phyloP scores from a whole-genome alignment of 345 rosid genomes.

The Linum tenue region DNA sequence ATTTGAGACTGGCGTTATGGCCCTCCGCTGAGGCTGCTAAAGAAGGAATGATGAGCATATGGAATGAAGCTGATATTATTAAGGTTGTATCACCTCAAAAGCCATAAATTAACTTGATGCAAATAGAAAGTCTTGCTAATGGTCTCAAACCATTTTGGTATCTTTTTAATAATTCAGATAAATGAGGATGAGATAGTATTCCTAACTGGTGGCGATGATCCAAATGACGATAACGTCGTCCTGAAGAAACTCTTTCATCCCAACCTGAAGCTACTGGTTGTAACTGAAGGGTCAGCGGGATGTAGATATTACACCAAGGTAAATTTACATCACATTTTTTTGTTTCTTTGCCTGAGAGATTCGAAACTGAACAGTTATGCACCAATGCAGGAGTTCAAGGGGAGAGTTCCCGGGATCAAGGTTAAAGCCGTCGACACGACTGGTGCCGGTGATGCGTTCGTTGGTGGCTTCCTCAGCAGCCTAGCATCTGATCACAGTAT shows the following conservation, averaged over 20 bases:
- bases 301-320: slow-evolving; percentile 5
- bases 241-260: neutral
- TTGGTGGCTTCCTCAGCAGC: slow-evolving; percentile 33
- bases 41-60: slow-evolving; percentile 9
- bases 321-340: neutral
- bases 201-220: neutral
- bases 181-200: neutral
- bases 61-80: slow-evolving; percentile 17
- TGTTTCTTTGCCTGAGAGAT: too few relatives aligned
- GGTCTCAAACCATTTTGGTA: too few relatives aligned
- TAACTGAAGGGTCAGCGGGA: neutral
- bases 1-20: slow-evolving; percentile 15
- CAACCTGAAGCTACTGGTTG: slow-evolving; percentile 1
- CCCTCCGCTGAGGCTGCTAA: slow-evolving; percentile 16
- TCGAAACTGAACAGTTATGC: too few relatives aligned
- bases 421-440: slow-evolving; percentile 57
- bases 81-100: neutral
- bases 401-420: slow-evolving; percentile 33
- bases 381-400: slow-evolving; percentile 35
- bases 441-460: slow-evolving; percentile 70
- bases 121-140: too few relatives aligned
- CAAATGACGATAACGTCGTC: neutral
- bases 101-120: too few relatives aligned
- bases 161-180: too few relatives aligned
- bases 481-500: neutral